These are phyloP conservation scores for Phytophthora litchii DNA, from an alignment of 352 stramenopile species.

Conservation along the genomic window DNA sequence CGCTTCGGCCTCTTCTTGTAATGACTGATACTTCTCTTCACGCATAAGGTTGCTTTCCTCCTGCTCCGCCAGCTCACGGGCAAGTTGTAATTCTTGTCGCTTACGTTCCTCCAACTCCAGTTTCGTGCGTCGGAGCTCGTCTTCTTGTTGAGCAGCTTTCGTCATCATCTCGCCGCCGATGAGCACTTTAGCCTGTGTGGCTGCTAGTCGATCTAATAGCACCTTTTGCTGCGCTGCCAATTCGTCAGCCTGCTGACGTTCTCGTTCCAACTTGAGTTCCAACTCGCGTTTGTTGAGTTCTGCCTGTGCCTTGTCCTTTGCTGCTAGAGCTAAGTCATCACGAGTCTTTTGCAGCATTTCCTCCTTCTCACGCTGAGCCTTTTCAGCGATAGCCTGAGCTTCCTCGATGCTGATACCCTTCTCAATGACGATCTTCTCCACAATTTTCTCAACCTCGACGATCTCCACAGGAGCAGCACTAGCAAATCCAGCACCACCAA, in stretches of 20 bases:
- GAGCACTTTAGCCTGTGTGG: conserved; percentile 92
- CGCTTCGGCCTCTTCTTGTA: conserved; percentile 94
- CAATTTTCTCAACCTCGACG: conserved; percentile 84
- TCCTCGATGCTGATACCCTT: conserved; percentile 85
- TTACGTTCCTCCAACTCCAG: conserved; percentile 93
- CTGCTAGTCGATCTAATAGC: conserved; percentile 88
- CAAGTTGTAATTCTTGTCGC: conserved; percentile 84
- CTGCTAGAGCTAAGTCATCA: conserved; percentile 65
- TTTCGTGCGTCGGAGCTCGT: conserved; percentile 92
- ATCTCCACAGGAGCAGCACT: conserved; percentile 32
- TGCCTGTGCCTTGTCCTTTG: conserved; percentile 84
- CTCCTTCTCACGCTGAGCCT: conserved; percentile 77
- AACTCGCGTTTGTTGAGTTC: conserved; percentile 89
- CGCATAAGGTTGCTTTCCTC: conserved; percentile 94
- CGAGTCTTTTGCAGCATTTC: conserved; percentile 75
- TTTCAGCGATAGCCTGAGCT: conserved; percentile 70
- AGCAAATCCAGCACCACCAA: conserved; percentile 1
- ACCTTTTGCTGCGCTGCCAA: conserved; percentile 76
- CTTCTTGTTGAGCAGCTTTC: conserved; percentile 95
- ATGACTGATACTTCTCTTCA: conserved; percentile 89
- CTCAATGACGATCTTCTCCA: conserved; percentile 85
- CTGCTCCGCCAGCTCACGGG: conserved; percentile 91
- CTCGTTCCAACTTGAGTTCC: conserved; percentile 85
- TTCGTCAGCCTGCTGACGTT: conserved; percentile 78
- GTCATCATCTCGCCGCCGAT: conserved; percentile 94